These are phyloP conservation scores for Liriodendron chinense DNA, from an alignment of 164 flowering plant species.

Conservation along the genomic window DNA sequence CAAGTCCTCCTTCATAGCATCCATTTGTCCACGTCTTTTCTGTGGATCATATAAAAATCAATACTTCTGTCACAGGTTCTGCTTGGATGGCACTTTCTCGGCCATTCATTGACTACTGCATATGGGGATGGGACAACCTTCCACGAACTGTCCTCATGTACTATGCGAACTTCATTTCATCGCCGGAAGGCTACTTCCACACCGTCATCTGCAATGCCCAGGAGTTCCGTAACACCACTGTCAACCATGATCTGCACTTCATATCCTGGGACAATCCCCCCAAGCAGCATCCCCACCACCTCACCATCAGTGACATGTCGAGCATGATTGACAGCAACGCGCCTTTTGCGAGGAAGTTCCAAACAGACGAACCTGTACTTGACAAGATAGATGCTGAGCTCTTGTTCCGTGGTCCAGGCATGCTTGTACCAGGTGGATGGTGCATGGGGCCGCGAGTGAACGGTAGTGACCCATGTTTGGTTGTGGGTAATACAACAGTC, in stretches of 20 bases:
- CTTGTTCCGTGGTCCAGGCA: constrained; percentile 24
- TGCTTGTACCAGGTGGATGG: constrained; percentile 42
- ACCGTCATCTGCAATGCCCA: constrained; percentile 43
- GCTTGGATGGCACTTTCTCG: constrained; percentile 47
- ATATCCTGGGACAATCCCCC: constrained; percentile 47
- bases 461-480: constrained; percentile 35
- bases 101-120: constrained; percentile 37
- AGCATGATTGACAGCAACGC: constrained; percentile 37
- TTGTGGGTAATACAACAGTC: constrained; percentile 24
- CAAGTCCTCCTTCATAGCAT: too few relatives aligned
- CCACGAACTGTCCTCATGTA: constrained; percentile 44
- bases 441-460: constrained; percentile 30
- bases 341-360: constrained; percentile 42
- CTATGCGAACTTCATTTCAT: constrained; percentile 40
- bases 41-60: background rate
- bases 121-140: constrained; percentile 50
- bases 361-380: constrained; percentile 30
- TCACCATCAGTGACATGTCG: constrained; percentile 30
- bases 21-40: background rate
- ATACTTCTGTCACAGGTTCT: constrained; percentile 27
- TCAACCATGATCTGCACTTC: constrained; percentile 39
- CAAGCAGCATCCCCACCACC: constrained; percentile 42
- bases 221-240: constrained; percentile 37
- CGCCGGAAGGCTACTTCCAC: constrained; percentile 45
- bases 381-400: constrained; percentile 42